Percentiles rank a stretch among this genome's conserved stretches.
Conservation (phyloP, 257 asterid species). For the Scutellaria minor region DNA sequence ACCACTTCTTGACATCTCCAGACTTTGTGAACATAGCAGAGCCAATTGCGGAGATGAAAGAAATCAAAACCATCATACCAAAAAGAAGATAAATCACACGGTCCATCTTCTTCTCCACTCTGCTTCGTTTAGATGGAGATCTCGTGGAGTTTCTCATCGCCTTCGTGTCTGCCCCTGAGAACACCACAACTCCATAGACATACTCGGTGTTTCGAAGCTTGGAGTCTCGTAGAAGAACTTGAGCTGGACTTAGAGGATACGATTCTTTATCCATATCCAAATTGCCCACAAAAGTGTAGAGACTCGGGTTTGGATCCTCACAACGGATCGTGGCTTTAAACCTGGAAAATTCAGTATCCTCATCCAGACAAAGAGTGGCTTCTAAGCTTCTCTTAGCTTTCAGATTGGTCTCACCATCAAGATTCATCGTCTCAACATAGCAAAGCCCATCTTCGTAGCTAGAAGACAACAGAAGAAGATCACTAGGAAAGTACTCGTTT, state of each 20-base stretch:
- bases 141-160: conserved; percentile 58
- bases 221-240: conserved; percentile 66
- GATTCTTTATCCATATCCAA: conserved; percentile 39
- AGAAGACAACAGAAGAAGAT: conserved; percentile 57
- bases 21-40: conserved; percentile 38
- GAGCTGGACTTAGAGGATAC: conserved; percentile 47
- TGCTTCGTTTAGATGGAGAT: conserved; percentile 73
- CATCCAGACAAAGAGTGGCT: conserved; percentile 48
- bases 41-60: conserved; percentile 52
- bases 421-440: conserved; percentile 71
- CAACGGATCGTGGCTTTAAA: conserved; percentile 53
- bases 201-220: conserved; percentile 70
- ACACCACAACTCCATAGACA: conserved; percentile 59
- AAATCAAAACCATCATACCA: conserved; percentile 47
- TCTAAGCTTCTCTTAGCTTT: conserved; percentile 59
- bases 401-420: conserved; percentile 70
- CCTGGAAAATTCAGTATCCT: conserved; percentile 38
- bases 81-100: conserved; percentile 61
- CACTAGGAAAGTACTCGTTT: conserved; percentile 66
- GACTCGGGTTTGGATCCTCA: conserved; percentile 72
- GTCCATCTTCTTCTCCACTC: conserved; percentile 62
- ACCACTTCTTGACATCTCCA: conserved; percentile 44
- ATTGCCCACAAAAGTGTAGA: conserved; percentile 66
- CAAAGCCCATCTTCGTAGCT: conserved; percentile 70
- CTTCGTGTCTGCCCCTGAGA: conserved; percentile 64